Evolutionary conservation across 2,329 filamentous ascomycete genomes (phyloP).

Genomic region (Arthrobotrys pseudoclavata): DNA sequence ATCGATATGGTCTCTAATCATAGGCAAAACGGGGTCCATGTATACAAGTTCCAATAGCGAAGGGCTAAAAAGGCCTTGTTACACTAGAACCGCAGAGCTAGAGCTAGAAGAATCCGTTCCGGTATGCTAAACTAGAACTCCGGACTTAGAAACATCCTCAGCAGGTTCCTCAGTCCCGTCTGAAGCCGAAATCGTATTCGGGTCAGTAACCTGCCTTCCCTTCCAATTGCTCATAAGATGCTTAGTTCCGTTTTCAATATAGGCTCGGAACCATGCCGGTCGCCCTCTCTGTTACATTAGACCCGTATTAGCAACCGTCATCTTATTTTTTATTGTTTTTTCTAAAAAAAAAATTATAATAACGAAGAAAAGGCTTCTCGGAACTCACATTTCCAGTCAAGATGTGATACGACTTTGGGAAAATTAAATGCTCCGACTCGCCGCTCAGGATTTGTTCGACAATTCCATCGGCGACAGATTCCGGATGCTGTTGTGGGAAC

Average conservation of each 20-base stretch:
- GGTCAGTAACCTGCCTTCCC: conserved; percentile 61
- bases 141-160: conserved; percentile 56
- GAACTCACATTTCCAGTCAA: conserved; percentile 67
- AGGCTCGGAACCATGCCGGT: conserved; percentile 63
- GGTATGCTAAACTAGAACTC: conserved; percentile 36
- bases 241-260: conserved; percentile 35
- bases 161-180: conserved; percentile 2
- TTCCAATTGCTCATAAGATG: conserved; percentile 60
- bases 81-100: not conserved
- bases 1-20: not conserved
- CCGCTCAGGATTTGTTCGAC: conserved; percentile 74
- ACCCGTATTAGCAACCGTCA: not conserved
- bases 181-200: conserved; percentile 35
- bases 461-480: conserved; percentile 76
- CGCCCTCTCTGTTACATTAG: conserved; percentile 48
- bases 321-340: not conserved
- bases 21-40: too few species aligned
- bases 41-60: not conserved
- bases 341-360: not conserved
- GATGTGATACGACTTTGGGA: conserved; percentile 69
- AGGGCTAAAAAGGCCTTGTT: not conserved
- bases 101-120: not conserved
- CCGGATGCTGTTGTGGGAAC: conserved; percentile 72
- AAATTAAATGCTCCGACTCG: conserved; percentile 71
- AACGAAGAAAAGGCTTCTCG: not conserved